phyloP scores from a whole-genome alignment of 2,329 filamentous ascomycete species.

The Nannizziopsis arthrosporioides region DNA sequence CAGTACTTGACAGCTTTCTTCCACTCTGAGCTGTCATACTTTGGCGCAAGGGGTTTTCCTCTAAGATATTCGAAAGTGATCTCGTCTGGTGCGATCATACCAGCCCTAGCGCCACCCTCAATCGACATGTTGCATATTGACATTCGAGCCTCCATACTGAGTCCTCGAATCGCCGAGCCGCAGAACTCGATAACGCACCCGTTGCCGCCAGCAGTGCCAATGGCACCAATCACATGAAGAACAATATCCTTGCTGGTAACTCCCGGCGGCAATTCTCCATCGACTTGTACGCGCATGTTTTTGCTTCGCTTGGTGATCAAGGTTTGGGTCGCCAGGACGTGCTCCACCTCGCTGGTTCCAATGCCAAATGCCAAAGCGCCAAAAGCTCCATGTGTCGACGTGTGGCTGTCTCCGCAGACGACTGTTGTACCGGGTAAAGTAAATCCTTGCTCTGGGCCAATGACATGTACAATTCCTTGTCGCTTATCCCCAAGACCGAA shows the following conservation, averaged over 20 bases:
- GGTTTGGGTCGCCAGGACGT: conserved; percentile 92
- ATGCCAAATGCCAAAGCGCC: conserved; percentile 92
- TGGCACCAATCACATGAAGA: conserved; percentile 81
- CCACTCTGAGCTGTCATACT: conserved; percentile 76
- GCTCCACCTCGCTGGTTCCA: conserved; percentile 95
- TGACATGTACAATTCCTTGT: conserved; percentile 96
- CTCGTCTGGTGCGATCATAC: conserved; percentile 93
- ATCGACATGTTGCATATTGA: conserved; percentile 99
- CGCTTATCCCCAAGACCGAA: conserved; percentile 93
- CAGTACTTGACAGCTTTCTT: conserved; percentile 79
- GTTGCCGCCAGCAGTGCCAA: conserved; percentile 89
- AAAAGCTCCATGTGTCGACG: conserved; percentile 94
- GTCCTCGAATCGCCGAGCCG: conserved; percentile 74
- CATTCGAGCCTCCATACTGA: conserved; percentile 97
- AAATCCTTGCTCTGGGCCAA: conserved; percentile 96
- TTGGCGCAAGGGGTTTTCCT: conserved; percentile 76
- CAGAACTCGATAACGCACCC: conserved; percentile 96
- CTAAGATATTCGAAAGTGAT: conserved; percentile 92
- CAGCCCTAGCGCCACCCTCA: conserved; percentile 85
- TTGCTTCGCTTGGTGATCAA: conserved; percentile 90
- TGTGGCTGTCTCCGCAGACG: conserved; percentile 96
- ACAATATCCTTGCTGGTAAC: conserved; percentile 95
- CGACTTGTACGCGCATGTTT: conserved; percentile 96
- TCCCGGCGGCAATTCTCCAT: conserved; percentile 77
- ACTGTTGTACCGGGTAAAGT: conserved; percentile 93